Conservation (phyloP, 805 yeast genomes). For the Wickerhamiella occidentalis region DNA sequence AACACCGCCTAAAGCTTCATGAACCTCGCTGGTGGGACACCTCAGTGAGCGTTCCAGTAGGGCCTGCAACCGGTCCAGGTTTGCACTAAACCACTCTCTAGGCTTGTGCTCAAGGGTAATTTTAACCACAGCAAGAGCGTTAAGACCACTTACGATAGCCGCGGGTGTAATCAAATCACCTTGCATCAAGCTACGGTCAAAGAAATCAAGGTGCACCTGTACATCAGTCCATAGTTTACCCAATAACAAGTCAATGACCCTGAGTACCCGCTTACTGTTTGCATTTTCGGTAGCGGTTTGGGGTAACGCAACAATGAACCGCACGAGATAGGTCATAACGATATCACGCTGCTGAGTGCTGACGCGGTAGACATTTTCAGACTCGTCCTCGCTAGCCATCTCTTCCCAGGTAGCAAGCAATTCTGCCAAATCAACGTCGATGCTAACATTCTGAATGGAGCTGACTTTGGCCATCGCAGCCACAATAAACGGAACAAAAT, state of each 20-base stretch:
- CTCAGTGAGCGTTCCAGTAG: conserved; percentile 70
- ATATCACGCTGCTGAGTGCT: conserved; percentile 80
- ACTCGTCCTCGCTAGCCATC: conserved; percentile 23
- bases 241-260: conserved; percentile 60
- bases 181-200: conserved; percentile 73
- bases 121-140: conserved; percentile 80
- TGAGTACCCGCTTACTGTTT: conserved; percentile 67
- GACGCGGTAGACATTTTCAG: conserved; percentile 35
- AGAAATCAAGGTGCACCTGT: conserved; percentile 71
- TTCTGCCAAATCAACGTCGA: conserved; percentile 65
- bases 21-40: conserved; percentile 76
- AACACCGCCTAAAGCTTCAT: conserved; percentile 69
- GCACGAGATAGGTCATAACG: conserved; percentile 72
- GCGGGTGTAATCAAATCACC: conserved; percentile 53
- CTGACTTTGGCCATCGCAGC: conserved; percentile 86
- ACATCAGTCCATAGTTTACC: conserved; percentile 77
- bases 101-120: conserved; percentile 71
- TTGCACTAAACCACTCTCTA: conserved; percentile 65
- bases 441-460: conserved; percentile 66
- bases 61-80: conserved; percentile 55
- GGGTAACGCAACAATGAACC: conserved; percentile 78
- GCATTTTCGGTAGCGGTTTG: conserved; percentile 76
- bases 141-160: conserved; percentile 66
- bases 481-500: conserved; percentile 77
- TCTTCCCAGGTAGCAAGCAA: conserved; percentile 78